phyloP scores from a whole-genome alignment of 2,329 filamentous ascomycete genomes.

The Alternaria triticimaculans region DNA sequence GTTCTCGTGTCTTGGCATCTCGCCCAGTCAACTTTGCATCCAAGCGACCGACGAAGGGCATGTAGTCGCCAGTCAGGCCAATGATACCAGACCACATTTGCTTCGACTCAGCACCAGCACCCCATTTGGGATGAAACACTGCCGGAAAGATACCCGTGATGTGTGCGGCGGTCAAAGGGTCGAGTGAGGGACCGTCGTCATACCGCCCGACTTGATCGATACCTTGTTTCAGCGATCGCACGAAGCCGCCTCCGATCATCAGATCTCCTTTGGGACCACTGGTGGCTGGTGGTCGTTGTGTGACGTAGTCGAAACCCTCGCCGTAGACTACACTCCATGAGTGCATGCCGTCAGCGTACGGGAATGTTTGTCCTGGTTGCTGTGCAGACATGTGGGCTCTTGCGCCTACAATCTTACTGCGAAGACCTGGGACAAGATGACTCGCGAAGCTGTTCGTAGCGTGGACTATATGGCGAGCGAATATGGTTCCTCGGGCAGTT shows the following conservation, averaged over 20 bases:
- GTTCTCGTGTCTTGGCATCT: neutral
- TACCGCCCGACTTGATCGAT: conserved; percentile 17
- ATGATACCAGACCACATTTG: conserved; percentile 60
- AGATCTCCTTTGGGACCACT: conserved; percentile 14
- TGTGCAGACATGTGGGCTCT: conserved; percentile 59
- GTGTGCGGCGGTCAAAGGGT: conserved; percentile 7
- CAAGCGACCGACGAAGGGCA: conserved; percentile 61
- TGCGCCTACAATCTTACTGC: conserved; percentile 23
- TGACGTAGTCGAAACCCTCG: conserved; percentile 8
- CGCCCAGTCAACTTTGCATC: conserved; percentile 34
- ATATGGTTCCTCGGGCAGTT: conserved; percentile 56
- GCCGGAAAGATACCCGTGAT: conserved; percentile 17
- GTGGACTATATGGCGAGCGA: conserved; percentile 61
- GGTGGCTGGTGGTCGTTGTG: conserved; percentile 9
- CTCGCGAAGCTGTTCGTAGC: conserved; percentile 64
- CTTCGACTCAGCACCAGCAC: conserved; percentile 34
- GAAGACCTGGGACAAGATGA: conserved; percentile 60
- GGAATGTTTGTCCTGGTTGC: conserved; percentile 47
- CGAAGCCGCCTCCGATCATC: conserved; percentile 21
- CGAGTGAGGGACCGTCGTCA: conserved; percentile 14
- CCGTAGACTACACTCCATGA: conserved; percentile 57
- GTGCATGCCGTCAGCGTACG: conserved; percentile 41
- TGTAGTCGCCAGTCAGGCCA: conserved; percentile 56
- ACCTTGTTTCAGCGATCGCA: conserved; percentile 18
- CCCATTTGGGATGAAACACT: conserved; percentile 18